Percentiles rank a stretch among this genome's conserved stretches.
Conservation (phyloP, 2,329 filamentous ascomycete species). For the Ascochyta pisi region DNA sequence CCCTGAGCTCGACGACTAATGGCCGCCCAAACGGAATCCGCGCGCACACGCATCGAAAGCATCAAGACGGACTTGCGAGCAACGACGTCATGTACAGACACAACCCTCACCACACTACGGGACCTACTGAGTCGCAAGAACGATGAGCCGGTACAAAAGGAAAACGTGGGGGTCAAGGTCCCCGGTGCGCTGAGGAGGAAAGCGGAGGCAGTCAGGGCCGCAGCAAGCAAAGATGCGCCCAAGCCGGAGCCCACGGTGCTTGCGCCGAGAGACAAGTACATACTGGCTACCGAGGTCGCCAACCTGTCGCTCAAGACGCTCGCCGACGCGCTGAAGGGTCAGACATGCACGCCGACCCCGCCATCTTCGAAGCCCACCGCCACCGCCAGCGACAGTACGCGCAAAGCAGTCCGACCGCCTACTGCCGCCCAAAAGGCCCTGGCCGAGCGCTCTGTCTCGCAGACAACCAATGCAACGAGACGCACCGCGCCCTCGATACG, state of each 20-base stretch:
- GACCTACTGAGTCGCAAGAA: constrained; percentile 50
- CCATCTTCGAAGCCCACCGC: constrained; percentile 28
- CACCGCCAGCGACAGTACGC: constrained; percentile 32
- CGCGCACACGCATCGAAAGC: constrained; percentile 57
- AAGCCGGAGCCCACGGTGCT: constrained; percentile 50
- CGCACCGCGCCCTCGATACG: constrained; percentile 43
- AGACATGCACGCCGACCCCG: constrained; percentile 25
- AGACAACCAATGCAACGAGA: constrained; percentile 62
- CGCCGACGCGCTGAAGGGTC: constrained; percentile 67
- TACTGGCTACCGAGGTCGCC: constrained; percentile 75
- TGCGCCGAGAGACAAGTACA: constrained; percentile 66
- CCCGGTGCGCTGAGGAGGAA: constrained; percentile 31
- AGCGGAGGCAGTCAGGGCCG: constrained; percentile 41
- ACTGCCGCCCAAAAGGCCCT: constrained; percentile 65
- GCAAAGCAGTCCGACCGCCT: constrained; percentile 27
- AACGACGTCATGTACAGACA: constrained; percentile 57
- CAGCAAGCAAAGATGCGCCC: constrained; percentile 42
- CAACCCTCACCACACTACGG: constrained; percentile 56
- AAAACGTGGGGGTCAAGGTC: constrained; percentile 43
- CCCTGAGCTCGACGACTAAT: constrained; percentile 25
- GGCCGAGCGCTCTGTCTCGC: constrained; percentile 66
- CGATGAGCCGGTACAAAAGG: constrained; percentile 44
- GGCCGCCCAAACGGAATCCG: constrained; percentile 37
- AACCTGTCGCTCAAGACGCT: constrained; percentile 74
- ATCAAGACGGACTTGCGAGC: constrained; percentile 58